Evolutionary conservation across 2,329 filamentous ascomycete genomes (phyloP).

Genomic region (Penicillium sp.): DNA sequence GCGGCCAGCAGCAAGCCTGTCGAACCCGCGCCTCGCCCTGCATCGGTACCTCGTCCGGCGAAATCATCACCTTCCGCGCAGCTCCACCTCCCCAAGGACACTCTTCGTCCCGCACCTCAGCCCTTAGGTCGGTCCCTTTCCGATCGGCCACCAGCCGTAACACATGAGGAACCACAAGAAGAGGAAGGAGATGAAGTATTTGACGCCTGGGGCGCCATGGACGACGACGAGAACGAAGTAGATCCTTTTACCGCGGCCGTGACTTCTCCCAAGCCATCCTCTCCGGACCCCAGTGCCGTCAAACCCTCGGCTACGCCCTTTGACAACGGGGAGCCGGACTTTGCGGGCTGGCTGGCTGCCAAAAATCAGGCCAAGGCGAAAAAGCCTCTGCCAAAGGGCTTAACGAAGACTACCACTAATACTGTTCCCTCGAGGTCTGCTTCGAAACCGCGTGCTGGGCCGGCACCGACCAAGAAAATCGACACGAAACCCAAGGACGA

Average conservation of each 20-base stretch:
- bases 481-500: slow-evolving; percentile 55
- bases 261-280: slow-evolving; percentile 22
- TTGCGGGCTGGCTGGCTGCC: slow-evolving; percentile 88
- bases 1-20: slow-evolving; percentile 42
- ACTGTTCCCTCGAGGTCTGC: slow-evolving; percentile 35
- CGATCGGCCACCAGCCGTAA: slow-evolving; percentile 35
- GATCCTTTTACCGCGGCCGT: slow-evolving; percentile 35
- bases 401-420: slow-evolving; percentile 55
- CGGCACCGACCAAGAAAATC: slow-evolving; percentile 58
- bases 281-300: slow-evolving; percentile 26
- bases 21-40: slow-evolving; percentile 43
- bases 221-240: slow-evolving; percentile 49
- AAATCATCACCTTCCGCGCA: slow-evolving; percentile 28
- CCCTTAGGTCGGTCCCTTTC: slow-evolving; percentile 39
- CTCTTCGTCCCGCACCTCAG: slow-evolving; percentile 23
- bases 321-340: slow-evolving; percentile 87
- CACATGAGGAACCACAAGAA: slow-evolving; percentile 41
- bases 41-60: slow-evolving; percentile 46
- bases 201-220: slow-evolving; percentile 68
- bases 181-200: slow-evolving; percentile 57
- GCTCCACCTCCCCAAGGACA: slow-evolving; percentile 19
- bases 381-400: slow-evolving; percentile 75
- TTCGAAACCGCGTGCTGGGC: slow-evolving; percentile 45
- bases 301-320: slow-evolving; percentile 50
- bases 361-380: slow-evolving; percentile 68